These are phyloP conservation scores for Monosporascus cannonballus DNA, from an alignment of 2,329 filamentous ascomycete species.

Conservation along the genomic window DNA sequence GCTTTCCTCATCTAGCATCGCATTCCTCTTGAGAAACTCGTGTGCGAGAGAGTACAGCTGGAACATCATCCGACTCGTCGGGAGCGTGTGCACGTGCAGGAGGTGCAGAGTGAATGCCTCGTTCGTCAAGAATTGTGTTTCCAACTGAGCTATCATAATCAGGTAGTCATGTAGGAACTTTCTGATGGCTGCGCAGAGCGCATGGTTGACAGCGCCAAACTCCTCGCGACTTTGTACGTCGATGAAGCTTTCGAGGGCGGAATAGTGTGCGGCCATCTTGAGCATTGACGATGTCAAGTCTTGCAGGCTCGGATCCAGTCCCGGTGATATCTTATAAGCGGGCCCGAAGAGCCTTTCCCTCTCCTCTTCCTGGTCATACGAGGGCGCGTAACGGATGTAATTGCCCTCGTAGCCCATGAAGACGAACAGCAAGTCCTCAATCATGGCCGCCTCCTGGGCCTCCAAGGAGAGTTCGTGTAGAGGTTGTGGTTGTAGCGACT, in stretches of 20 bases:
- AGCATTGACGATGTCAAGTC: constrained; percentile 86
- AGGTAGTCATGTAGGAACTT: constrained; percentile 91
- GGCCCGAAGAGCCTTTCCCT: constrained; percentile 83
- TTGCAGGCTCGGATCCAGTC: constrained; percentile 83
- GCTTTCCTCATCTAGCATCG: constrained; percentile 73
- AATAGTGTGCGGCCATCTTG: constrained; percentile 90
- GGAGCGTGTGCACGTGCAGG: constrained; percentile 83
- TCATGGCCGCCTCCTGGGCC: constrained; percentile 76
- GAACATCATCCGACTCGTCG: constrained; percentile 83
- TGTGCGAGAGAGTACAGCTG: constrained; percentile 85
- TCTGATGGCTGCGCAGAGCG: constrained; percentile 88
- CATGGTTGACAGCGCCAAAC: constrained; percentile 92
- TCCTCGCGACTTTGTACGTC: constrained; percentile 91
- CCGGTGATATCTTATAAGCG: constrained; percentile 69
- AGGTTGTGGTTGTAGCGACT: constrained; percentile 59
- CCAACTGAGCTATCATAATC: constrained; percentile 85
- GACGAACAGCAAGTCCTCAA: constrained; percentile 88
- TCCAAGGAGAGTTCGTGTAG: constrained; percentile 69
- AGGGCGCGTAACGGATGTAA: constrained; percentile 80
- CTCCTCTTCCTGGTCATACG: constrained; percentile 78
- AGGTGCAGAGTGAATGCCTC: constrained; percentile 87
- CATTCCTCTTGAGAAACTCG: constrained; percentile 83
- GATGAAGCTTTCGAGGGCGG: constrained; percentile 84
- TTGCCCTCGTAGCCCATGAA: constrained; percentile 99
- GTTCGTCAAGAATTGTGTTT: constrained; percentile 87